A percentile compares a stretch with the other conserved stretches of the same genome.
phyloP scores from a whole-genome alignment of 768 basidiomycete species.

The Xanthoconium stramineum region DNA sequence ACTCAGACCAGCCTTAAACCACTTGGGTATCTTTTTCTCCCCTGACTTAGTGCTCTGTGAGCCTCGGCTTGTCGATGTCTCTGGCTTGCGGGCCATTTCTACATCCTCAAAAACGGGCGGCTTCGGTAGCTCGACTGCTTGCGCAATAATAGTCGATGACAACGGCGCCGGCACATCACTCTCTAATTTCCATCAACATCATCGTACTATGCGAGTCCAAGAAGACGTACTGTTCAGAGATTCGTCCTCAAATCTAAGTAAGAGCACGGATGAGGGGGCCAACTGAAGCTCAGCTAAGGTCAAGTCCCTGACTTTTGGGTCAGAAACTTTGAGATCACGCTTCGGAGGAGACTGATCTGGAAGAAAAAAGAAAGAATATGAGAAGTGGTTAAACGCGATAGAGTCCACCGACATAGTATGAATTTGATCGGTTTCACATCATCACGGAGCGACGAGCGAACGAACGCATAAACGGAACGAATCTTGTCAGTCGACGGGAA shows the following conservation, averaged over 20 bases:
- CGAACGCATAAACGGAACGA: conserved; percentile 80
- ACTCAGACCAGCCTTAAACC: conserved; percentile 71
- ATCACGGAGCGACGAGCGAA: conserved; percentile 64
- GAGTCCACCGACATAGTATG: conserved; percentile 62
- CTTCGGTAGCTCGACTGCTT: conserved; percentile 64
- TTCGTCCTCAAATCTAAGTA: conserved; percentile 73
- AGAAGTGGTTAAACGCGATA: neutral
- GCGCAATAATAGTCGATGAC: conserved; percentile 48
- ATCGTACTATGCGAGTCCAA: neutral
- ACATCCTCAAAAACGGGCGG: conserved; percentile 41
- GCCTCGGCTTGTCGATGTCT: conserved; percentile 7
- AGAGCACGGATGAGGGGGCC: conserved; percentile 75
- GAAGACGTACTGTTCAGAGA: conserved; percentile 55
- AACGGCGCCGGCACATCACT: conserved; percentile 62
- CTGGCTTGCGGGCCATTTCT: conserved; percentile 5
- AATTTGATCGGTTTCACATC: conserved; percentile 80
- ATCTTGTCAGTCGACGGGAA: conserved; percentile 83
- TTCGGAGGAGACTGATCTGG: conserved; percentile 80
- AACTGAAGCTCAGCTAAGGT: conserved; percentile 67
- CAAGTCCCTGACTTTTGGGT: conserved; percentile 65
- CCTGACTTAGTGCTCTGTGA: conserved; percentile 25
- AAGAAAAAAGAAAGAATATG: neutral
- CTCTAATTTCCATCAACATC: conserved; percentile 37
- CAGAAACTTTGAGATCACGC: conserved; percentile 80
- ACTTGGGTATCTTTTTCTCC: conserved; percentile 67